Conservation (phyloP, 1,284 basidiomycete genomes). For the Apiotrichum veenhuisii region DNA sequence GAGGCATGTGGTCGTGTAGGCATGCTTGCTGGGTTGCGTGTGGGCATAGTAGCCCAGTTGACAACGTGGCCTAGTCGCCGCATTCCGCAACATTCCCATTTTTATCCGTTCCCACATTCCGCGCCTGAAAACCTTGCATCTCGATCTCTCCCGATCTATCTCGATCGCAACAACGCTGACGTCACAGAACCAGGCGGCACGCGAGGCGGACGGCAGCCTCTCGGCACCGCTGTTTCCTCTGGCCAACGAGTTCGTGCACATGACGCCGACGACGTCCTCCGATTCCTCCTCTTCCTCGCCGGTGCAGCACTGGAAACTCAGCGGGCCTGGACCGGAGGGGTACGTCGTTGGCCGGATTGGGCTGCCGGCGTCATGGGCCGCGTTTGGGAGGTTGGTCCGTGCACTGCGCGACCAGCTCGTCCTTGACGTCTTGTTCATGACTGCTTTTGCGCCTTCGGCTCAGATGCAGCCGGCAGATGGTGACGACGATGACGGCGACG, state of each 20-base stretch:
- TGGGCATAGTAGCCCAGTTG: no score
- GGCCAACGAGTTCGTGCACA: slow-evolving; percentile 27
- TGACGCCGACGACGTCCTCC: no score
- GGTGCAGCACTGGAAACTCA: slow-evolving; percentile 39
- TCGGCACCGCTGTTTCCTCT: slow-evolving; percentile 29
- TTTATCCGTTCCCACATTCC: no score
- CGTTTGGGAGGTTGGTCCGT: slow-evolving; percentile 16
- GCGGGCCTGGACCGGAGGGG: slow-evolving; percentile 34
- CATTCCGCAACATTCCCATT: neutral
- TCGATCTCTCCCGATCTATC: no score
- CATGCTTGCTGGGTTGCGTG: no score
- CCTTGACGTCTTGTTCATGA: slow-evolving; percentile 28
- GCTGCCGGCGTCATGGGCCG: slow-evolving; percentile 15
- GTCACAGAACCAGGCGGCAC: slow-evolving; percentile 9
- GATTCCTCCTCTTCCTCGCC: neutral
- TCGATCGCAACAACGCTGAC: neutral
- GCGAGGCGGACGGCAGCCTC: neutral
- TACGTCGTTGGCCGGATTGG: slow-evolving; percentile 36
- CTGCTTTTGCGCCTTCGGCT: slow-evolving; percentile 5
- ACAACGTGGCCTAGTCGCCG: no score
- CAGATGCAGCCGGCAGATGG: neutral
- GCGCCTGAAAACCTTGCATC: neutral
- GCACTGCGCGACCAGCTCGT: slow-evolving; percentile 29
- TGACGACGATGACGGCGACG: neutral
- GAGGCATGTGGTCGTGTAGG: no score